These are phyloP conservation scores for Licmophora abbreviata DNA, from an alignment of 108 stramenopile genomes.

Conservation along the genomic window DNA sequence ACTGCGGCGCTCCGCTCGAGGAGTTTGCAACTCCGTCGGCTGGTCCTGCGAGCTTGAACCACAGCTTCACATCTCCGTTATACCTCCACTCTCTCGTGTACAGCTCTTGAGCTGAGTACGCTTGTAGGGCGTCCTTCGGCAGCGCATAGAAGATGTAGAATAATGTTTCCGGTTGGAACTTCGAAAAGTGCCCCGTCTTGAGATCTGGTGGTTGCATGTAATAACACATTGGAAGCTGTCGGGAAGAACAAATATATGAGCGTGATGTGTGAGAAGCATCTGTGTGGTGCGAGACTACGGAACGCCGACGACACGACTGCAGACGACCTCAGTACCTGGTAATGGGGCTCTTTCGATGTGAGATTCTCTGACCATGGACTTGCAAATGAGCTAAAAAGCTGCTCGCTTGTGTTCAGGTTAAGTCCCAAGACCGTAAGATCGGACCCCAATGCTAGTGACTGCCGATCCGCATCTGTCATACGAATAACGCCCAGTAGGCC, in stretches of 20 bases:
- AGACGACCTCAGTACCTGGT: too few species aligned
- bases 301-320: background rate
- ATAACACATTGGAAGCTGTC: slow-evolving; percentile 91
- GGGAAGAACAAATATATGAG: background rate
- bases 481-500: slow-evolving; percentile 92
- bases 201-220: slow-evolving; percentile 90
- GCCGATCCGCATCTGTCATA: slow-evolving; percentile 94
- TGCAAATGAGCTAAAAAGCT: slow-evolving; percentile 88
- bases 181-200: slow-evolving; percentile 87
- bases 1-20: slow-evolving; percentile 47
- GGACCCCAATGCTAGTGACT: slow-evolving; percentile 88
- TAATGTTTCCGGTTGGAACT: slow-evolving; percentile 96
- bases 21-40: slow-evolving; percentile 52
- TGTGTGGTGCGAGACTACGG: background rate
- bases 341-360: slow-evolving; percentile 87
- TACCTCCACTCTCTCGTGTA: slow-evolving; percentile 96
- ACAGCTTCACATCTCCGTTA: slow-evolving; percentile 91
- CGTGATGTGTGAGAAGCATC: background rate
- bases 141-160: slow-evolving; percentile 98
- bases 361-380: slow-evolving; percentile 88
- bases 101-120: slow-evolving; percentile 96
- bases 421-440: slow-evolving; percentile 95
- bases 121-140: slow-evolving; percentile 95
- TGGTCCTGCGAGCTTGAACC: slow-evolving; percentile 85
- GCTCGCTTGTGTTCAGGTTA: slow-evolving; percentile 88